phyloP scores from a whole-genome alignment of 2,329 filamentous ascomycete species.

The Chrysosporium keratinophilum region DNA sequence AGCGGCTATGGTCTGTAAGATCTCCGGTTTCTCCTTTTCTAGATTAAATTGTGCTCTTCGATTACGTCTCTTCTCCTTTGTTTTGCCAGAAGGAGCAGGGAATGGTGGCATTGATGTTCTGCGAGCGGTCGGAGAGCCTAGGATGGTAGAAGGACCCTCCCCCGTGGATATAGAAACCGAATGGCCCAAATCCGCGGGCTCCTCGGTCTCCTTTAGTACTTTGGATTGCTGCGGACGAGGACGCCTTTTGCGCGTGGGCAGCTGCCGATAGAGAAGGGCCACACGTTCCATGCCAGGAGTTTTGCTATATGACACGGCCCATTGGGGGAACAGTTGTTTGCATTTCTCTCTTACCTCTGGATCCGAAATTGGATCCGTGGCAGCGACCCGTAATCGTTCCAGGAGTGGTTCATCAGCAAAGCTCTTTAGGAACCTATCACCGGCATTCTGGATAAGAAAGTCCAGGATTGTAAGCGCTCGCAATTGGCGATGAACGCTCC shows the following conservation, averaged over 20 bases:
- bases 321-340: conserved; percentile 72
- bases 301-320: conserved; percentile 71
- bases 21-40: conserved; percentile 74
- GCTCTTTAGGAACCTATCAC: conserved; percentile 69
- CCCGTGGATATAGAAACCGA: conserved; percentile 32
- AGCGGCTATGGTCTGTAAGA: conserved; percentile 81
- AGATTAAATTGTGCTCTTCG: conserved; percentile 60
- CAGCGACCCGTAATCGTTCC: conserved; percentile 79
- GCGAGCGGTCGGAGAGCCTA: conserved; percentile 24
- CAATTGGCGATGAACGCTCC: conserved; percentile 83
- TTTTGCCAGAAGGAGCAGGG: conserved; percentile 36
- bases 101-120: conserved; percentile 33
- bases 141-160: conserved; percentile 30
- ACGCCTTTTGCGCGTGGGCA: conserved; percentile 58
- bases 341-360: conserved; percentile 80
- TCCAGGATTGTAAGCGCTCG: conserved; percentile 82
- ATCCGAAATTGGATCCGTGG: conserved; percentile 75
- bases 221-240: conserved; percentile 69
- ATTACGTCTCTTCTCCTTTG: conserved; percentile 46
- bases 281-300: conserved; percentile 71
- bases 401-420: conserved; percentile 88
- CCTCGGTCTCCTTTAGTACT: conserved; percentile 68
- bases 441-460: conserved; percentile 88
- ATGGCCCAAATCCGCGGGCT: conserved; percentile 34
- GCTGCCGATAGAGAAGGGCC: conserved; percentile 62